Evolutionary conservation across 2,329 filamentous ascomycete species (phyloP).

Genomic region (Verticillium klebahnii): DNA sequence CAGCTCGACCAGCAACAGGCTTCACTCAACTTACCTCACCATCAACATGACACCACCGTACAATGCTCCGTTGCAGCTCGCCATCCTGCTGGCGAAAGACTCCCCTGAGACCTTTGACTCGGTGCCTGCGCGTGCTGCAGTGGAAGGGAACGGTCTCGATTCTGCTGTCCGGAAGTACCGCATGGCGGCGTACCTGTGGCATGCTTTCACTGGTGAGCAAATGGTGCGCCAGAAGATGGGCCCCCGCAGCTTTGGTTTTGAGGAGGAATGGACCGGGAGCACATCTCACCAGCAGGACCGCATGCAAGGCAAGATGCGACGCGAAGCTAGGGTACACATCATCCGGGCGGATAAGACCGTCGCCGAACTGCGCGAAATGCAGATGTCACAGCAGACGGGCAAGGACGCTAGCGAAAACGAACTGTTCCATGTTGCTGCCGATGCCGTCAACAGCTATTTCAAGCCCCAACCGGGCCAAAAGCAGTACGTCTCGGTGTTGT

Average conservation of each 20-base stretch:
- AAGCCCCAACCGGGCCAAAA: slow-evolving; percentile 70
- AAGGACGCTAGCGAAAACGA: slow-evolving; percentile 63
- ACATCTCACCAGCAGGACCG: slow-evolving; percentile 73
- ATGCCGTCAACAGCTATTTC: slow-evolving; percentile 77
- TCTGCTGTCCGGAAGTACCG: slow-evolving; percentile 84
- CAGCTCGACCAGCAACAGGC: slow-evolving; percentile 58
- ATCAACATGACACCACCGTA: slow-evolving; percentile 82
- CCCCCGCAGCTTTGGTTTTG: slow-evolving; percentile 80
- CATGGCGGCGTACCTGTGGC: slow-evolving; percentile 95
- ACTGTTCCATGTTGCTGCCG: slow-evolving; percentile 70
- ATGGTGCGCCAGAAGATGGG: slow-evolving; percentile 90
- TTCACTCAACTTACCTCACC: slow-evolving; percentile 75
- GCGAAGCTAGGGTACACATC: slow-evolving; percentile 85
- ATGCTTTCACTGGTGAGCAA: slow-evolving; percentile 93
- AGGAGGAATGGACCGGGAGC: slow-evolving; percentile 90
- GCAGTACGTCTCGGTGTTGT: slow-evolving; percentile 80
- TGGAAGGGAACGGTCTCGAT: slow-evolving; percentile 77
- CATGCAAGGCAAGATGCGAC: slow-evolving; percentile 70
- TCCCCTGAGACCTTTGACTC: slow-evolving; percentile 84
- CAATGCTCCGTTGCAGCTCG: slow-evolving; percentile 77
- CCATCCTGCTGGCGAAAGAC: slow-evolving; percentile 82
- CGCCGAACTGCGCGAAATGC: slow-evolving; percentile 69
- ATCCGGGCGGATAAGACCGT: slow-evolving; percentile 80
- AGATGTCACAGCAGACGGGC: slow-evolving; percentile 60
- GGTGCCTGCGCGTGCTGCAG: slow-evolving; percentile 66